These are phyloP conservation scores for Cytospora leucostoma DNA, from an alignment of 2,329 filamentous ascomycete genomes.

Conservation along the genomic window DNA sequence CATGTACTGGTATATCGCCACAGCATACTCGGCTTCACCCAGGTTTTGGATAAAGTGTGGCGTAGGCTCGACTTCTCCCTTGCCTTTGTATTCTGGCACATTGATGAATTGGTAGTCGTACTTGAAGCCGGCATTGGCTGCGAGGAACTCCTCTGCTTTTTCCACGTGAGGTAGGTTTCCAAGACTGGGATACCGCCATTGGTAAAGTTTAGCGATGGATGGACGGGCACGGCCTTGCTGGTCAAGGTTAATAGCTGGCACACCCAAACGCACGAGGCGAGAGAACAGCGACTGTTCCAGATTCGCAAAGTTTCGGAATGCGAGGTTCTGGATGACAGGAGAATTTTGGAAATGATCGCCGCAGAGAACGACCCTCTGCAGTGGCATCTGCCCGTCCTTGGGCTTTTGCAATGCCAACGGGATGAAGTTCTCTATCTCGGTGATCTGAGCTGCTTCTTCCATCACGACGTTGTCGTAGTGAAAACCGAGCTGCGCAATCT, in stretches of 20 bases:
- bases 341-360: slow-evolving; percentile 98
- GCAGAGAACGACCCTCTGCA: slow-evolving; percentile 88
- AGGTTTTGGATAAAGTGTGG: slow-evolving; percentile 96
- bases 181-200: slow-evolving; percentile 85
- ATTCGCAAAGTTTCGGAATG: slow-evolving; percentile 93
- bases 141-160: slow-evolving; percentile 68
- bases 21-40: slow-evolving; percentile 94
- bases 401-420: slow-evolving; percentile 89
- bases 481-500: slow-evolving; percentile 90
- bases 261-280: slow-evolving; percentile 83
- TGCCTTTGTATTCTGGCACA: slow-evolving; percentile 88
- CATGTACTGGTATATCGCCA: slow-evolving; percentile 97
- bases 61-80: slow-evolving; percentile 83
- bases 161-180: slow-evolving; percentile 77
- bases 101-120: slow-evolving; percentile 97
- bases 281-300: slow-evolving; percentile 95
- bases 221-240: slow-evolving; percentile 90
- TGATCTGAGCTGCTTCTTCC: slow-evolving; percentile 98
- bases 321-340: slow-evolving; percentile 90
- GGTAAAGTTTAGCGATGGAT: slow-evolving; percentile 84
- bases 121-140: slow-evolving; percentile 87
- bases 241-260: slow-evolving; percentile 87
- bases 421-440: slow-evolving; percentile 95
- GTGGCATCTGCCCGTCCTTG: slow-evolving; percentile 67
- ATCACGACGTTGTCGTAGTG: slow-evolving; percentile 97